These are phyloP conservation scores for Penstemon barbatus DNA, from an alignment of 257 asterid species.

Conservation along the genomic window DNA sequence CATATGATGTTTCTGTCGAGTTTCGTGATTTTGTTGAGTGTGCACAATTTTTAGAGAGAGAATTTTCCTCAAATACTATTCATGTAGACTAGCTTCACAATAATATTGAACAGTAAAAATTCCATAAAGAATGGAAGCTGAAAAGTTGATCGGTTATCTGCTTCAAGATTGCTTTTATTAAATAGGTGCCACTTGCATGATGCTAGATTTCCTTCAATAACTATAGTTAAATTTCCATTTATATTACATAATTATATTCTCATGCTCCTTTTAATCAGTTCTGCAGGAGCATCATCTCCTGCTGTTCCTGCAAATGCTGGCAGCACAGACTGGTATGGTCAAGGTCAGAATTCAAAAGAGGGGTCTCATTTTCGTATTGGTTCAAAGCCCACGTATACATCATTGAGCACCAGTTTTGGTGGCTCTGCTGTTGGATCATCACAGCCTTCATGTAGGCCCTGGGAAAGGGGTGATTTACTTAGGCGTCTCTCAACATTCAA, in stretches of 20 bases:
- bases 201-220: conserved; percentile 19
- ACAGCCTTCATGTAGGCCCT: conserved; percentile 95
- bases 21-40: conserved; percentile 13
- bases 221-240: not conserved
- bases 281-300: conserved; percentile 98
- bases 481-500: conserved; percentile 92
- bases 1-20: not conserved
- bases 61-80: not conserved
- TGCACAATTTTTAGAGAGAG: not conserved
- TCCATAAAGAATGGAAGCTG: conserved; percentile 16
- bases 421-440: conserved; percentile 93
- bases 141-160: conserved; percentile 18
- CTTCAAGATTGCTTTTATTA: conserved; percentile 14
- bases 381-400: conserved; percentile 64
- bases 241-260: not conserved
- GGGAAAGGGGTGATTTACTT: conserved; percentile 98
- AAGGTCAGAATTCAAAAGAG: conserved; percentile 79
- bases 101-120: conserved; percentile 2
- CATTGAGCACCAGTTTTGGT: conserved; percentile 89
- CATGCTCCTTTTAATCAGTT: conserved; percentile 45
- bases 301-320: conserved; percentile 86
- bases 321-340: conserved; percentile 77
- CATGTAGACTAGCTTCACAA: conserved; percentile 13
- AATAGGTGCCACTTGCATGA: conserved; percentile 12
- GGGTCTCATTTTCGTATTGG: conserved; percentile 80